Evolutionary conservation across 495 filamentous ascomycete species (phyloP), one percentile per base, ranked within the genome.

Genomic region (Podospora didyma): DNA sequence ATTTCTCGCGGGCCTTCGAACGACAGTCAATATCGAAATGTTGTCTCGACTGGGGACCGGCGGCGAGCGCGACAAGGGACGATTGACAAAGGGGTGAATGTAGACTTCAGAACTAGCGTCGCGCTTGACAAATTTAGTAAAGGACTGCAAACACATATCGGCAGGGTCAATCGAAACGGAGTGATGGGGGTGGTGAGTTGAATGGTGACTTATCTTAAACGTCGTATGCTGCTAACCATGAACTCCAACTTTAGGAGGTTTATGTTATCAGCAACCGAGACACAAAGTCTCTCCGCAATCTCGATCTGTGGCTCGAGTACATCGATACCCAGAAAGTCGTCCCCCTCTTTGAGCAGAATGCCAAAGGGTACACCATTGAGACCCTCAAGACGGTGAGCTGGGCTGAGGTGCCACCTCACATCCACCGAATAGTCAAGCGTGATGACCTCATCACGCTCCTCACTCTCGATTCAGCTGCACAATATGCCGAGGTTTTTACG

Each of bases 221-320:
- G n/a, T n/a, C n/a, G n/a, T n/a, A n/a, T n/a, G n/a, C n/a, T n/a
- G n/a, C n/a, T n/a, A n/a, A n/a, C n/a, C n/a, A n/a, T n/a, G n/a
- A n/a, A n/a, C n/a, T n/a, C n/a, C 12, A 20, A 51, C 37, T 56
- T 21, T 1, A 77, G 75, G 79, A 81, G 59, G 67, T 81, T 1
- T 80, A 81, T 52, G 73, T 79, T 9, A 82, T 81, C 51, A 80
- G 73, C 54, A 82, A 82, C 58, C 63, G 75, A 55, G 79, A 82
- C 51, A 57, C 72, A 46, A 56, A 67, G n/a, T 75, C 76, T 0
- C 67, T 80, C 54, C 65, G 65, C 6, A 61, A 62, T 22, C 70
- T 80, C n/a, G 78, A 82, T 60, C 67, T 73, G 6, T 82, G 79
- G 79, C 68, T 78, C 0, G 46, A 78, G 34, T 71, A 67, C 51